Evolutionary conservation across 768 basidiomycete species (phyloP), one percentile per base, ranked within the genome.

Genomic region (Lentinula lateritia): DNA sequence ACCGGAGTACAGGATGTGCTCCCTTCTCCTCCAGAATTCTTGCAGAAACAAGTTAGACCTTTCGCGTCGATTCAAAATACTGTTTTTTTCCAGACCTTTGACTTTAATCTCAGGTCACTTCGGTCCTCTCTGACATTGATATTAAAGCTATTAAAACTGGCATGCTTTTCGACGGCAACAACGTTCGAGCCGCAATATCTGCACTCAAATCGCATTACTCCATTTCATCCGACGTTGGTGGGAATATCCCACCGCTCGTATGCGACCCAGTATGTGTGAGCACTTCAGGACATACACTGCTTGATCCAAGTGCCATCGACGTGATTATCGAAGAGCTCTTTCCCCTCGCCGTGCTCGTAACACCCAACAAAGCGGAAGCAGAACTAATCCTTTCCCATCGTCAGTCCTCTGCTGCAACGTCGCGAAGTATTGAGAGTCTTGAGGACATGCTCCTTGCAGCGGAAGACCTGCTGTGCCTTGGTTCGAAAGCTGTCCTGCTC

Each of bases 261-360:
- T 85, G 92, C 63, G 95, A 98, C 69, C 94, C 95, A 0, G 94
- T 98, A 9, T 93, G 88, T 68, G 90, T 96, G 1, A 93, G 92
- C 3, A 96, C 95, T 0, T 93, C 92, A 0, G 93, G 93, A 2
- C 91, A 95, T 68, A 83, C 80, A 6, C 79, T 98, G 1, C 78
- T 97, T 8, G 78, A 87, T 5, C 73, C 81, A 15, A 81, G 84
- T 10, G 93, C 95, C 0, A 68, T 95, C 59, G 70, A 79, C 7
- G 76, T 80, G 2, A 66, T 97, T 63, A 77, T 84, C 6, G 60
- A 73, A 0, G 79, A 86, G n/a, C 72, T 96, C 1, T 82, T 95
- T 53, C 92, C 93, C 0, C 73, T 90, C 16, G 77, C 89, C 0
- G 76, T 80, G 0, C 70, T 95, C 45, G 78, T 98, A 55, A 96